phyloP scores from a whole-genome alignment of 352 stramenopile species.

The Pythium coloratum region DNA sequence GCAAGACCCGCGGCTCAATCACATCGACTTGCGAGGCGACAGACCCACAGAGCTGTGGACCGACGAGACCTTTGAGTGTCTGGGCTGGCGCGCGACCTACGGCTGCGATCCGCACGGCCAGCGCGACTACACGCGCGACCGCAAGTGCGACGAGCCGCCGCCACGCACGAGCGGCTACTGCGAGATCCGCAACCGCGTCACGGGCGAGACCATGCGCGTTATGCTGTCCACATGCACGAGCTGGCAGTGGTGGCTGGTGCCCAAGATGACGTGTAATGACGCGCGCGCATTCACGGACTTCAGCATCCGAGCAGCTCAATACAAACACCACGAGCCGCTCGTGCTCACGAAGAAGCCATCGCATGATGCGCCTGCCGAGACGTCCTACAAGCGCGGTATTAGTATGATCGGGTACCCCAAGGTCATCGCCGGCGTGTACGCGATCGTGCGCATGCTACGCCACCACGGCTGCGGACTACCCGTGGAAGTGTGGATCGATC shows the following conservation, averaged over 20 bases:
- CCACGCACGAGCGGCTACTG: slow-evolving; percentile 62
- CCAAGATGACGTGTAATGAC: slow-evolving; percentile 56
- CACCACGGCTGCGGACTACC: slow-evolving; percentile 44
- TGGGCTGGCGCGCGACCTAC: slow-evolving; percentile 71
- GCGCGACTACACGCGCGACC: slow-evolving; percentile 43
- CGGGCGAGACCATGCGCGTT: slow-evolving; percentile 48
- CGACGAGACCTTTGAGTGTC: slow-evolving; percentile 68
- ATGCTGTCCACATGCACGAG: slow-evolving; percentile 78
- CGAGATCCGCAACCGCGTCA: slow-evolving; percentile 66
- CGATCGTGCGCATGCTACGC: slow-evolving; percentile 61
- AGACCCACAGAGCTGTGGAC: slow-evolving; percentile 42
- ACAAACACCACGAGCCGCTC: slow-evolving; percentile 35
- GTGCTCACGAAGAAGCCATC: slow-evolving; percentile 8
- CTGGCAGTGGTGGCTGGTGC: slow-evolving; percentile 58
- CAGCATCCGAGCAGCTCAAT: slow-evolving; percentile 46
- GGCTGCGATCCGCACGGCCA: slow-evolving; percentile 59
- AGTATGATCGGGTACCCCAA: slow-evolving; percentile 75
- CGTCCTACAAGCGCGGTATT: slow-evolving; percentile 42
- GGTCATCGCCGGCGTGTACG: slow-evolving; percentile 65
- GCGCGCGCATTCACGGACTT: slow-evolving; percentile 69
- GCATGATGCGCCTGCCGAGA: not conserved
- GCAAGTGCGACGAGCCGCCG: slow-evolving; percentile 44
- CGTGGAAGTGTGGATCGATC: slow-evolving; percentile 58
- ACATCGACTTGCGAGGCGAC: slow-evolving; percentile 38
- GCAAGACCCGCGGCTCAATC: slow-evolving; percentile 44